These are phyloP conservation scores for Gonapodya prolifera DNA, from an alignment of 192 early-diverging fungal species.

Conservation along the genomic window DNA sequence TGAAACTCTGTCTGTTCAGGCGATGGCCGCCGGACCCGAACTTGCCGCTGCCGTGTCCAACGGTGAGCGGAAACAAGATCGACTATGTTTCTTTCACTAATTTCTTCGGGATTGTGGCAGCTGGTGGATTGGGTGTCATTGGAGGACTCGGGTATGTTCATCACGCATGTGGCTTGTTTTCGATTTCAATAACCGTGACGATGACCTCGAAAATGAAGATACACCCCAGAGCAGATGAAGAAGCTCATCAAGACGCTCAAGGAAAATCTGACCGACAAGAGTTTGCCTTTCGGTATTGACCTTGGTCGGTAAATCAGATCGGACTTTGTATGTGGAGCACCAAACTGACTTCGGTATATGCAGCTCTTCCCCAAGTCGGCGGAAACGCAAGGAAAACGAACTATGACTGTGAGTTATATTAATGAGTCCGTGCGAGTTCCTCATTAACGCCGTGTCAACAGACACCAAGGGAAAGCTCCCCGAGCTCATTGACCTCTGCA, in stretches of 20 bases:
- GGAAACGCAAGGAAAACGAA: slow-evolving; percentile 32
- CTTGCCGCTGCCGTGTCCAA: slow-evolving; percentile 3
- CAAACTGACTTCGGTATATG: too few species aligned
- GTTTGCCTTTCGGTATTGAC: slow-evolving; percentile 29
- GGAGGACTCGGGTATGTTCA: slow-evolving; percentile 18
- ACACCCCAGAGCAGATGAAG: not conserved
- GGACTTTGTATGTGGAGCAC: not conserved
- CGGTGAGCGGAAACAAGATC: not conserved
- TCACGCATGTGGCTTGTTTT: not conserved
- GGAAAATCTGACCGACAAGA: slow-evolving; percentile 15
- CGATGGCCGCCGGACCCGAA: not conserved
- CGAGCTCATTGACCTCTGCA: slow-evolving; percentile 31
- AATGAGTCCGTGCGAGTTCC: too few species aligned
- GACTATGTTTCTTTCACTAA: too few species aligned
- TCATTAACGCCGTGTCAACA: too few species aligned
- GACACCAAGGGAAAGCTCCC: slow-evolving; percentile 30
- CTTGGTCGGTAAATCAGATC: slow-evolving; percentile 3
- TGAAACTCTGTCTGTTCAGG: too few species aligned
- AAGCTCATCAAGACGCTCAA: not conserved
- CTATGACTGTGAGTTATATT: slow-evolving; percentile 9
- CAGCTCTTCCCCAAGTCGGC: slow-evolving; percentile 29
- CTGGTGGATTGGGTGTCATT: slow-evolving; percentile 29
- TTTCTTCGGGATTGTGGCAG: slow-evolving; percentile 28
- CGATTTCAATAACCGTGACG: not conserved
- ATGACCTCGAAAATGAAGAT: not conserved